A percentile compares a stretch with the other conserved stretches of the same genome.
Conservation (phyloP, 2,329 filamentous ascomycete species). For the Fusarium nygamai region DNA sequence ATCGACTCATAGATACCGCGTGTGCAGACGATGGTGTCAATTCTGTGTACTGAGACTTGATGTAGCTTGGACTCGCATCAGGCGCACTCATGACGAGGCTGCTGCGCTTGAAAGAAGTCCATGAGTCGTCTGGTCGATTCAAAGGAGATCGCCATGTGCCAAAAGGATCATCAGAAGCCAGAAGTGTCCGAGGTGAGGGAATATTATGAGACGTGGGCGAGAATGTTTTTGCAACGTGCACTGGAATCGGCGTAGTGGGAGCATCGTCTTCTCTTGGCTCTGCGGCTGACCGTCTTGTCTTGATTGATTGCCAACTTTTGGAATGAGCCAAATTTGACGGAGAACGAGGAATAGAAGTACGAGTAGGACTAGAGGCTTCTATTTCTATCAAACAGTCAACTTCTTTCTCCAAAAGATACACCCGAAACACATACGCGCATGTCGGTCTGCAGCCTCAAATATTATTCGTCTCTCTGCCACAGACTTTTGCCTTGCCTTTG, state of each 20-base stretch:
- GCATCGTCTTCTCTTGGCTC: background rate
- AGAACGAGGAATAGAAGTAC: background rate
- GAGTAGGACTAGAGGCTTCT: background rate
- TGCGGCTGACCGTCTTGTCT: background rate
- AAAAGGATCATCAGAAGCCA: conserved; percentile 20
- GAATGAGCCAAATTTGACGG: conserved; percentile 14
- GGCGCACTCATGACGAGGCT: conserved; percentile 1
- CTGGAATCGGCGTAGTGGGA: background rate
- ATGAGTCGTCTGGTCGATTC: conserved; percentile 20
- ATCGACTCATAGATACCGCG: background rate
- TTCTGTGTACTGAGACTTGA: conserved; percentile 25
- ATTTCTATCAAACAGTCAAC: background rate
- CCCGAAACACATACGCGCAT: background rate
- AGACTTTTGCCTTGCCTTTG: conserved; percentile 31
- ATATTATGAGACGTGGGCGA: background rate
- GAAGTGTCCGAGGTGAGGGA: background rate
- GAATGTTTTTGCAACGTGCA: background rate
- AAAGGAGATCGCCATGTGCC: conserved; percentile 17
- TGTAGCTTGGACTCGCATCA: conserved; percentile 31
- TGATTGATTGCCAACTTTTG: conserved; percentile 24
- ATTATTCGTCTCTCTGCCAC: conserved; percentile 40
- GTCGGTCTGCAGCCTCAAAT: conserved; percentile 24
- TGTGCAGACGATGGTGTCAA: background rate
- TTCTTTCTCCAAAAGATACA: background rate
- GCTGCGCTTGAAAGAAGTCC: conserved; percentile 19